Evolutionary conservation across 2,329 filamentous ascomycete species (phyloP).

Genomic region (Pseudogymnoascus sp.): DNA sequence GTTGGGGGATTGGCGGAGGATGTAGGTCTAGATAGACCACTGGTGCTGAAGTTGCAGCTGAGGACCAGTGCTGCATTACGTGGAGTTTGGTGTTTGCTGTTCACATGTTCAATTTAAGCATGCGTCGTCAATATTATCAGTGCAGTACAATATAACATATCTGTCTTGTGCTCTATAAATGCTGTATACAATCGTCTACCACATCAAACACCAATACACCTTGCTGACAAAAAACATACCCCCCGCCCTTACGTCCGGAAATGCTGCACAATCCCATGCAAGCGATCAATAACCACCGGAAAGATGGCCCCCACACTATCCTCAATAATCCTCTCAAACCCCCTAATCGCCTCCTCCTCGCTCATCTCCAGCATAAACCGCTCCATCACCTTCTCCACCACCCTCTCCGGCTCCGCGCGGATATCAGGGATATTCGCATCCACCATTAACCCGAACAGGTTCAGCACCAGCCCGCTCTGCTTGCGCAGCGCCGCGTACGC

Average conservation of each 20-base stretch:
- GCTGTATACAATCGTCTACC: background rate
- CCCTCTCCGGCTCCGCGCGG: conserved; percentile 83
- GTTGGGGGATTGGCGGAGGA: background rate
- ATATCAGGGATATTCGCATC: conserved; percentile 97
- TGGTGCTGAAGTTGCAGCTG: background rate
- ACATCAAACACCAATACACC: background rate
- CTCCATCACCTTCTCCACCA: conserved; percentile 90
- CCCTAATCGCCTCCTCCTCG: conserved; percentile 84
- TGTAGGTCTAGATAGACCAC: conserved; percentile 2
- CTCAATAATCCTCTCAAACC: conserved; percentile 84
- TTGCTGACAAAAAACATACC: background rate
- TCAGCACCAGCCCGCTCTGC: conserved; percentile 82
- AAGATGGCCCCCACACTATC: conserved; percentile 85
- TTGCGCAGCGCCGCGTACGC: conserved; percentile 89
- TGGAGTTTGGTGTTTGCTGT: conserved; percentile 1
- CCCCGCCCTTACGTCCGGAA: conserved; percentile 57
- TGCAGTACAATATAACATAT: conserved; percentile 4
- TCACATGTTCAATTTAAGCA: background rate
- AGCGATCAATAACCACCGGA: conserved; percentile 86
- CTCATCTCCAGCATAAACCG: conserved; percentile 84
- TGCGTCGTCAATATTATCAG: background rate
- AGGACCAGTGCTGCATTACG: background rate
- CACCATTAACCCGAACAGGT: conserved; percentile 93
- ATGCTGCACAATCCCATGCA: conserved; percentile 90
- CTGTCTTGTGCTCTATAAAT: background rate